Evolutionary conservation across 305 asterid genomes (phyloP), one percentile per base, ranked within the genome.

Genomic region (Caryopteris hybrid): DNA sequence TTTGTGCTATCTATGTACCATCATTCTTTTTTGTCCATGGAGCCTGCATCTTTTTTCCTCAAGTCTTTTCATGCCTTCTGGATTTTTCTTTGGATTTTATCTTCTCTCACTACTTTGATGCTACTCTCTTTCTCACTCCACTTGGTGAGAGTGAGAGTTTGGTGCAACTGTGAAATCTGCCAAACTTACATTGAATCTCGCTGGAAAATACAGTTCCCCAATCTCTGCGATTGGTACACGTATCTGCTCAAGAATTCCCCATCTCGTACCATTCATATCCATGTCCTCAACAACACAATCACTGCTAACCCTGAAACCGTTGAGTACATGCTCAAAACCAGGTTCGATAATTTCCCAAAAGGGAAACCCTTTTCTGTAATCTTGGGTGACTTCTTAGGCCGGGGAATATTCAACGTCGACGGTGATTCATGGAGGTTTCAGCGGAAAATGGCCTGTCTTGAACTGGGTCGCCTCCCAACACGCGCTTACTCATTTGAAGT

Each of bases 221-320:
- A 91, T 60, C 81, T 88, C 17, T 87, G 96, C 61, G 96, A 91
- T 52, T 91, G 97, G 97, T 81, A 87, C 71, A 73, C 95, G n/a
- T 87, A 78, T 52, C 86, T 91, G 3, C 91, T 91, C 7, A 29
- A 62, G 3, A 72, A 81, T 0, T 86, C 97, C 16, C 84, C 96
- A 0, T 63, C 87, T 11, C 74, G 74, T 11, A 91, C 97, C 2
- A 51, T 91, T 48, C 95, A 87, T 23, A 80, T 91, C 54, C 97
- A 91, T 62, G 95, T 87, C 1, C 88, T 91, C 61, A 83, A 81
- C 48, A 88, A 80, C 65, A 80, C 81, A 1, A 71, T 91, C 70
- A 91, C 96, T 11, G 91, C 96, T 0, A 83, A 91, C 48, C 90
- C 95, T 0, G 80, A 56, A n/a, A 88, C 86, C 69, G 91, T 91